Base-by-base conservation (phyloP, 2,329 filamentous ascomycete genomes). In the Scortechinia acanthostroma region DNA sequence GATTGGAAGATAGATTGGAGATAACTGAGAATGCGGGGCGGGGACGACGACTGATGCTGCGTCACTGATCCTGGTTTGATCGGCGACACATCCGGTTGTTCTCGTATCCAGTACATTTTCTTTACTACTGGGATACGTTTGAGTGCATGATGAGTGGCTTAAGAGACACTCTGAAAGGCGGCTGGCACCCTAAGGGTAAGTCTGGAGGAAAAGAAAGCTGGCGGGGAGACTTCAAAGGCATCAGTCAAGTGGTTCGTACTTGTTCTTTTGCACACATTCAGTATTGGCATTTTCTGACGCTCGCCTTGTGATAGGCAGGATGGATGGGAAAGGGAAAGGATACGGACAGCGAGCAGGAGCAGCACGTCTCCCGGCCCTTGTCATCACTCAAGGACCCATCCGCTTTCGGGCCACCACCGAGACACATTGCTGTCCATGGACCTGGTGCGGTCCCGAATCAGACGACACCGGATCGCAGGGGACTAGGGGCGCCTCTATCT, bases 381-480 rank as follows among this genome's bases (percentile, higher is more conserved):
- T 68, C 74, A 1, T 69, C 73, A 2, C 60, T 87, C 17, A 80
- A 76, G 61, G 83, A 88, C 54, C 83, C 81, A 2, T 55, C 71
- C 1, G 69, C 74, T 2, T 87, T 87, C 58, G 83, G 73, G 1
- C 81, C 83, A 25, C 83, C 83, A 33, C 83, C 83, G 2, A 86
- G 78, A 56, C 76, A 60, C 46, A 47, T 50, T 33, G 44, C 42
- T 21, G 48, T 45, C 35, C 52, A 60, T 48, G 58, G 58, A 16
- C 52, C 48, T 40, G 52, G 53, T 22, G 53, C 53, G 43, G 42
- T 54, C 20, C 54, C 57, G 42, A 54, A 54, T 44, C 48, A 53
- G 47, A 53, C 49, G n/a, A 55, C 55, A 5, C 55, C 57, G 2
- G 52, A 59, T 48, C 52, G 44, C 21, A 42, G 74, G 51, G 64